Base-by-base conservation (phyloP, 1,284 basidiomycete species). In the Leccinum pachyderme region DNA sequence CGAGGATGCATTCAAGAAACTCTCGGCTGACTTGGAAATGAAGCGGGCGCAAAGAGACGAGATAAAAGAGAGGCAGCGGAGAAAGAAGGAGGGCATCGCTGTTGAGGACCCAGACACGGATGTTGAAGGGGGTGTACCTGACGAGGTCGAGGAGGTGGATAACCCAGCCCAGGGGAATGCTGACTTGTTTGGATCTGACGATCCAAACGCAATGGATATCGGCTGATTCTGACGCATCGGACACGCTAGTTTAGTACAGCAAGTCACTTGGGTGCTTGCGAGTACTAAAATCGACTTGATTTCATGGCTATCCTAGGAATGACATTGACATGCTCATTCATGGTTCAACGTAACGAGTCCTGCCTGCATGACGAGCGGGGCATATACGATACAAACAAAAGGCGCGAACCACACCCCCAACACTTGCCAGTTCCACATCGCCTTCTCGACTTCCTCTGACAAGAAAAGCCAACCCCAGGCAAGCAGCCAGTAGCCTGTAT, bases 1-100 rank as follows among this genome's bases (percentile, higher is more conserved):
- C 74, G 93, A 96, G 71, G 94, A 96, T 69, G 89, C 91, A 4
- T 76, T 96, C 63, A 89, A 87, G 75, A 95, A 95, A 70, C 77
- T 97, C 52, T 84, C 88, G 44, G 83, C 86, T 35, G 94, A 97
- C 67, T 75, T 96, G 48, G 91, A 94, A 60, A 86, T 88, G 77
- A 96, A 95, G 70, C 75, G 84, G n/a, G 81, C 82, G 0, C 91
- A 92, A 69, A 78, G 87, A 49, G 89, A 91, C 59, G 87, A 89
- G 62, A 73, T 91, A 69, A 83, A 82, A 63, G 89, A 91, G 70
- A 79, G 83, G 64, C 84, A 83, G 61, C 78, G 84, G 32, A 72
- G 83, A 66, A 78, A 78, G 67, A 86, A 86, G 60, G 86, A 86
- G 64, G 86, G 86, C 8, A 76, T 81, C 45, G 61, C 68, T 5